Evolutionary conservation across 2,329 filamentous ascomycete genomes (phyloP).

Genomic region (Scedosporium dehoogii): DNA sequence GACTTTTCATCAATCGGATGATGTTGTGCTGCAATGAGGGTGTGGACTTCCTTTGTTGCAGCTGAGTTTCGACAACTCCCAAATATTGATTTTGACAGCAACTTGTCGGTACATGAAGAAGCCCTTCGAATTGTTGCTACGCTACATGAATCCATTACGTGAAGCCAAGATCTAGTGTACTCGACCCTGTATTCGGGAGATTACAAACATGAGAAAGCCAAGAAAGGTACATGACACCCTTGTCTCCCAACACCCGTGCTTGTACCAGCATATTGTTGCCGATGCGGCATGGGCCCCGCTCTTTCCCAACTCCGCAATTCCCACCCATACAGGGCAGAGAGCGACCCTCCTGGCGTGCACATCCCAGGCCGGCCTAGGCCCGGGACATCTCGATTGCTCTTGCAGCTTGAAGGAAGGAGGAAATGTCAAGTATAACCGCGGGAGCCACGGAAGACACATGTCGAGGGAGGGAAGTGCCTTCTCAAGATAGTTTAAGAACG

Average conservation of each 20-base stretch:
- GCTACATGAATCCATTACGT: not conserved
- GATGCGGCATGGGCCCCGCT: not conserved
- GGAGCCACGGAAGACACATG: too few species aligned
- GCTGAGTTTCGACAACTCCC: too few species aligned
- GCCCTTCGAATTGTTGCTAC: not conserved
- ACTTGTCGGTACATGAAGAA: too few species aligned
- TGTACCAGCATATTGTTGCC: not conserved
- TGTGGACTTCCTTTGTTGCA: too few species aligned
- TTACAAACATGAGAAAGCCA: not conserved
- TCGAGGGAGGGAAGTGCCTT: too few species aligned
- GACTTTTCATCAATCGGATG: too few species aligned
- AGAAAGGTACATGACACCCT: not conserved
- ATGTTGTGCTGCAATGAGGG: too few species aligned
- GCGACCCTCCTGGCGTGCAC: not conserved
- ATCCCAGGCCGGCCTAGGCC: not conserved
- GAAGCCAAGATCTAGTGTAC: not conserved
- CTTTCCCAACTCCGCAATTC: conserved; percentile 3
- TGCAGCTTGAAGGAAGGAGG: too few species aligned
- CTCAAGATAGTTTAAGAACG: too few species aligned
- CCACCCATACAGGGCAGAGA: conserved; percentile 1
- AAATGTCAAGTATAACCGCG: too few species aligned
- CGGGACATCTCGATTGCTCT: not conserved
- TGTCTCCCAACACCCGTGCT: conserved; percentile 3
- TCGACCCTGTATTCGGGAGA: not conserved
- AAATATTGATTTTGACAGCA: too few species aligned